Base-by-base conservation (phyloP, 257 asterid species). In the Solanum chmielewskii region DNA sequence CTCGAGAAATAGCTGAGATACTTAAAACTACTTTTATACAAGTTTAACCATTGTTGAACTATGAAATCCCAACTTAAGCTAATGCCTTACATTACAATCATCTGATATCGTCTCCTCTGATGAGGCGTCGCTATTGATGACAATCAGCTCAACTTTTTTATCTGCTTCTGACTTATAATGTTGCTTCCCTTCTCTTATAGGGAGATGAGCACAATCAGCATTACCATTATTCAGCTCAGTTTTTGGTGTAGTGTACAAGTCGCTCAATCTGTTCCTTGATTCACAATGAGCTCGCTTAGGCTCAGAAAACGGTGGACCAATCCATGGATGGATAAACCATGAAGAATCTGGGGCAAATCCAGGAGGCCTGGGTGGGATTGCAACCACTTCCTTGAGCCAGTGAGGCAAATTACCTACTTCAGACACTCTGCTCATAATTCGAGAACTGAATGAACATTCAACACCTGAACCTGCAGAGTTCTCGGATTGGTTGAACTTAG, bases 71-170 rank as follows among this genome's bases (percentile, higher is more conserved):
- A 21, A 60, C 52, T 77, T 78, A 86, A 68, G 85, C 91, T 91
- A 92, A 80, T 88, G 81, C 88, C 87, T 89, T 45, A 52, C 39
- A 84, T 82, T 62, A 74, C 52, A 90, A 82, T 95, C 92, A 87
- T 94, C 98, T 5, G 96, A 95, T 49, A 95, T 91, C 3, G 98
- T 95, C 90, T 93, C 98, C 88, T 95, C 98, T 2, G 98, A 94
- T 23, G 98, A 94, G 42, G 94, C 95, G 71, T 93, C 98, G 15
- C 96, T 92, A 9, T 91, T 89, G 89, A 93, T 91, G 74, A 91
- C 64, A 71, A 94, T 89, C 92, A 92, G 73, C 47, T 92, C 93
- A 5, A 89, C 93, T 87, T 56, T 84, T 83, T 89, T 86, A 85
- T 78, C 76, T n/a, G 16, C 90, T 13, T 14, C 78, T 20, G 21